phyloP scores from a whole-genome alignment of 192 early-diverging fungal genomes.

The Backusella parvicylindrica region DNA sequence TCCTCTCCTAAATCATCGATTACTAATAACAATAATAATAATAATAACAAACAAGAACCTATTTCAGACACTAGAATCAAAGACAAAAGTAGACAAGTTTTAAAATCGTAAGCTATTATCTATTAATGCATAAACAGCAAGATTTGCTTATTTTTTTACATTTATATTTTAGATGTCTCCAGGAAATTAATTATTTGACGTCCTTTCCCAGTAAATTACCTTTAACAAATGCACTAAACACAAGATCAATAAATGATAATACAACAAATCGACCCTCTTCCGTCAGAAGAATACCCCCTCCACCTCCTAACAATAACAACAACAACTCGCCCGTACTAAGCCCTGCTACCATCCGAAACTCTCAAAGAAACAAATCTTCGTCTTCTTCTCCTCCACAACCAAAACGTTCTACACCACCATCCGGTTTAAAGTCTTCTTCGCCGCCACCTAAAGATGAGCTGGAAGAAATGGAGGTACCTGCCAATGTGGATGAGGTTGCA shows the following conservation, averaged over 20 bases:
- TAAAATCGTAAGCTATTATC: constrained; percentile 59
- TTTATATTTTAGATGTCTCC: constrained; percentile 41
- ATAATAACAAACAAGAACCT: background rate
- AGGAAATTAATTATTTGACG: constrained; percentile 59
- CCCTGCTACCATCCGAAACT: constrained; percentile 5
- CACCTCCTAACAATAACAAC: background rate
- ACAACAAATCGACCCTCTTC: background rate
- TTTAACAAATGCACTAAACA: constrained; percentile 9
- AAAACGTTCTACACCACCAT: background rate
- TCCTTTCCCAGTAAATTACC: constrained; percentile 38
- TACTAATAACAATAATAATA: background rate
- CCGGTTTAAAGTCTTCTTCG: background rate
- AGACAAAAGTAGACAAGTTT: constrained; percentile 65
- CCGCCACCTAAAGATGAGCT: background rate
- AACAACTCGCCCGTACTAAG: background rate
- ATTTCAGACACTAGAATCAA: constrained; percentile 46
- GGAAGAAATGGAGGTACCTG: constrained; percentile 19
- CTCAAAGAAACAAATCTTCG: background rate
- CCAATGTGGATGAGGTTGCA: constrained; percentile 43
- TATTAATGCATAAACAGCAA: background rate
- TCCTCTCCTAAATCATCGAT: background rate
- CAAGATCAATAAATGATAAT: background rate
- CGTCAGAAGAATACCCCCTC: background rate
- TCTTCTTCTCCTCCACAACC: background rate
- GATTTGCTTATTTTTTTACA: background rate